phyloP scores from a whole-genome alignment of 2,329 filamentous ascomycete species.

The Plenodomus tracheiphilus region DNA sequence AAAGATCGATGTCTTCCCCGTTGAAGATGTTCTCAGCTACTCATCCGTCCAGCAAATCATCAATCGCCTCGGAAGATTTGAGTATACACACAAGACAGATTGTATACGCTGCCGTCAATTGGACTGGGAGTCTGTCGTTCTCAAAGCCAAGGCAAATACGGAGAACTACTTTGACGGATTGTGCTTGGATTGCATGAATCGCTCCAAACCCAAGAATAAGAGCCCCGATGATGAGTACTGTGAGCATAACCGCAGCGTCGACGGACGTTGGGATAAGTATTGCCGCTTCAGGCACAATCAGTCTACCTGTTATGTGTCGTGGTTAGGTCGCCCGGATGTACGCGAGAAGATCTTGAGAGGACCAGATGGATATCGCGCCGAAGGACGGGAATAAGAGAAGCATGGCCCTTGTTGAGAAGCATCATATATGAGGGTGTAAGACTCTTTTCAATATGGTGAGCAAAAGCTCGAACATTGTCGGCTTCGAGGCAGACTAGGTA shows the following conservation, averaged over 20 bases:
- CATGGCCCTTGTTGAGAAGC: too few species aligned
- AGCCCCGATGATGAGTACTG: constrained; percentile 25
- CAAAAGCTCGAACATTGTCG: too few species aligned
- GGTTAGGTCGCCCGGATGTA: constrained; percentile 21
- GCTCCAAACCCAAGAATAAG: constrained; percentile 10
- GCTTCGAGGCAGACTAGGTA: too few species aligned
- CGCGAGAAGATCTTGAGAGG: constrained; percentile 18
- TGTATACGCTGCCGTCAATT: constrained; percentile 14
- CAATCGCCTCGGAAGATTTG: constrained; percentile 13
- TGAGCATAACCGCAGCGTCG: constrained; percentile 13
- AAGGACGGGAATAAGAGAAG: background rate
- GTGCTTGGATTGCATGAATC: constrained; percentile 38
- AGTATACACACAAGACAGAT: constrained; percentile 8
- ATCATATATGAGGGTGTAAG: too few species aligned
- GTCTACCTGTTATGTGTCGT: constrained; percentile 36
- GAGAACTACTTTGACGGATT: constrained; percentile 33
- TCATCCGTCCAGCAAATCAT: constrained; percentile 13
- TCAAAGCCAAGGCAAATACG: constrained; percentile 5
- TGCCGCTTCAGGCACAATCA: constrained; percentile 29
- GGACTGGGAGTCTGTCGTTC: constrained; percentile 9
- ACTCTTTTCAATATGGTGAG: too few species aligned
- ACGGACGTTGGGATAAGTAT: constrained; percentile 27
- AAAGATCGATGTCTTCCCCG: constrained; percentile 14
- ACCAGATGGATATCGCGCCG: constrained; percentile 5
- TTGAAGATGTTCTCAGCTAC: constrained; percentile 17